Base-by-base conservation (phyloP, 1,139 yeast genomes). In the Protomyces arabidopsidicola region DNA sequence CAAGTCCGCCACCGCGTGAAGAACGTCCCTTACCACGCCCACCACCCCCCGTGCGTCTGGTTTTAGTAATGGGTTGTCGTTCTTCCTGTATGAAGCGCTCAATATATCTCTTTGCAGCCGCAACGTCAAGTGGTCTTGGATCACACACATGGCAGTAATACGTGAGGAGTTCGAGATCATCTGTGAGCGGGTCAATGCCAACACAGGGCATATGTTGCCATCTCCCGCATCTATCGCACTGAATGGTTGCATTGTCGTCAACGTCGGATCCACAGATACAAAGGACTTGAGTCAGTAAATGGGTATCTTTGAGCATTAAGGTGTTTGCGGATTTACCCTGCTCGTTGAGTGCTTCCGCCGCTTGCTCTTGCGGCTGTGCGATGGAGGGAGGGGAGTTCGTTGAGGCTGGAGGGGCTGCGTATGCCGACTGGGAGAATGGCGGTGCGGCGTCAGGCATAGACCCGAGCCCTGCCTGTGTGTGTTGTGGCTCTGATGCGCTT, bases 201-300 rank as follows among this genome's bases (percentile, higher is more conserved):
- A 91, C 97, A 77, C 98, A 91, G 75, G 81, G 90, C 2, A 97
- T 97, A 74, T 91, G 98, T 75, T 91, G 98, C 98, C 97, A 91
- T 8, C 87, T 96, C 24, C 89, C 84, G 75, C 98, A 91, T 67
- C 82, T 80, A 70, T 91, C 98, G 79, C 98, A 91, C 75, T 58
- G 62, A n/a, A 58, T 58, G 12, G 62, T 58, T 39, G 52, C 56
- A 42, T 58, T 58, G 35, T 58, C 62, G 42, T 58, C 62, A 4
- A 58, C 34, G 9, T 52, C 56, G 22, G 62, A 58, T n/a, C 53
- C 53, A 45, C 62, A 58, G 38, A 58, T 58, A 52, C 62, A 58
- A 39, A 58, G 39, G 22, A 58, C 53, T 42, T 36, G 42, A 36
- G 42, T 36, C 42, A 36, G 42, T n/a, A 14, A 14, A 5, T 12